These are phyloP conservation scores for Fusarium coffeatum DNA, from an alignment of 2,329 filamentous ascomycete genomes.

Conservation along the genomic window DNA sequence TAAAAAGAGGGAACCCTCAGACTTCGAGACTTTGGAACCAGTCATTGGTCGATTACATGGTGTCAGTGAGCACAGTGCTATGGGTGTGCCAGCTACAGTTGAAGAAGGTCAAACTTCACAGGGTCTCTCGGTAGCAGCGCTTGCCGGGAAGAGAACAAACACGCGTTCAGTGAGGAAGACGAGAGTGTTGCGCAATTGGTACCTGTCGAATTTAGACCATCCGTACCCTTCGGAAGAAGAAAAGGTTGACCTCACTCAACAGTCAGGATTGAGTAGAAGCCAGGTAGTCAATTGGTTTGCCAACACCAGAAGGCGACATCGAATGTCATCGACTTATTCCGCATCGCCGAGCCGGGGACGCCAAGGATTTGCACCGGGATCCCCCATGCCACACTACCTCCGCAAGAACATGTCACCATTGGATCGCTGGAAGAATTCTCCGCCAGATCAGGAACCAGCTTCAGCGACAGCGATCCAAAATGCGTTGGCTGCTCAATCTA, in stretches of 20 bases:
- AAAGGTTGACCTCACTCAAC: conserved; percentile 53
- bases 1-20: conserved; percentile 57
- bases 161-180: conserved; percentile 60
- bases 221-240: conserved; percentile 63
- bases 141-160: conserved; percentile 50
- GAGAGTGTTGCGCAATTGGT: conserved; percentile 59
- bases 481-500: conserved; percentile 43
- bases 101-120: conserved; percentile 19
- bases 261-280: conserved; percentile 59
- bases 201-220: conserved; percentile 56
- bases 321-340: conserved; percentile 46
- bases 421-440: conserved; percentile 57
- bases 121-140: conserved; percentile 17
- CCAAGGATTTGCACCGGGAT: conserved; percentile 52
- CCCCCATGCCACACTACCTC: conserved; percentile 56
- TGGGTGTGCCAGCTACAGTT: conserved; percentile 17
- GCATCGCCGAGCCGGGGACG: conserved; percentile 44
- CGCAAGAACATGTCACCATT: conserved; percentile 56
- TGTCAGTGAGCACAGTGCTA: conserved; percentile 54
- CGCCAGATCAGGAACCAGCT: conserved; percentile 59
- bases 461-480: conserved; percentile 54
- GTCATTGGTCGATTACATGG: conserved; percentile 63
- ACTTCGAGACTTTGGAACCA: conserved; percentile 60
- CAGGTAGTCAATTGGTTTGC: conserved; percentile 64
- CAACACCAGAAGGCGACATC: conserved; percentile 61